Evolutionary conservation across 108 stramenopile species (phyloP).

Genomic region (Seminavis robusta): DNA sequence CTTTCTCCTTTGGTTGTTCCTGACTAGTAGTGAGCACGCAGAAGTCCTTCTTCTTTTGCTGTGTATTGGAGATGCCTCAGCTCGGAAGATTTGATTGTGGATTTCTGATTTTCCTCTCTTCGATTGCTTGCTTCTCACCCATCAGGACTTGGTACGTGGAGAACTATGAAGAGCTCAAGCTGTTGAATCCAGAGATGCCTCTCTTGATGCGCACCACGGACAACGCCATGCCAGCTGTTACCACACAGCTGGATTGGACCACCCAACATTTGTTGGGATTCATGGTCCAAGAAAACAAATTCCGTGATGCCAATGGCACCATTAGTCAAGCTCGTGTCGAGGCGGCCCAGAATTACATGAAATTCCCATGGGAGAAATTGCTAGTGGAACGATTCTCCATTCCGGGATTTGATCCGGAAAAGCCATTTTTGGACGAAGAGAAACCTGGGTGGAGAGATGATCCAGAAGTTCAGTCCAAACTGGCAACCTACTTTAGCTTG

Average conservation of each 20-base stretch:
- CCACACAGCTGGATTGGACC: slow-evolving; percentile 77
- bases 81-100: background rate
- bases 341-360: slow-evolving; percentile 67
- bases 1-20: background rate
- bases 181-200: slow-evolving; percentile 78
- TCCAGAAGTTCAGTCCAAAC: slow-evolving; percentile 37
- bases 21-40: slow-evolving; percentile 2
- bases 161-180: slow-evolving; percentile 76
- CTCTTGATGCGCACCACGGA: slow-evolving; percentile 75
- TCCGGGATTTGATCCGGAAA: slow-evolving; percentile 77
- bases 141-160: slow-evolving; percentile 62
- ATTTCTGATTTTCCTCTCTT: slow-evolving; percentile 5
- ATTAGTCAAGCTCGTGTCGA: slow-evolving; percentile 66
- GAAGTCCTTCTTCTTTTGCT: slow-evolving; percentile 4
- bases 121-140: background rate
- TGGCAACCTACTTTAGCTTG: slow-evolving; percentile 56
- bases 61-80: too few species aligned
- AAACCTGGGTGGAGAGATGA: slow-evolving; percentile 64
- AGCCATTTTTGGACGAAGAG: slow-evolving; percentile 53
- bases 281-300: slow-evolving; percentile 81
- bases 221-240: slow-evolving; percentile 86
- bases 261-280: slow-evolving; percentile 75
- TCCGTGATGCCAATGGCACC: slow-evolving; percentile 67
- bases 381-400: slow-evolving; percentile 40
- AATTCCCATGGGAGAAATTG: slow-evolving; percentile 47